Percentiles rank a stretch among this genome's conserved stretches.
Evolutionary conservation across 306 rosid genomes (phyloP).

Genomic region (Sesbania bispinosa): DNA sequence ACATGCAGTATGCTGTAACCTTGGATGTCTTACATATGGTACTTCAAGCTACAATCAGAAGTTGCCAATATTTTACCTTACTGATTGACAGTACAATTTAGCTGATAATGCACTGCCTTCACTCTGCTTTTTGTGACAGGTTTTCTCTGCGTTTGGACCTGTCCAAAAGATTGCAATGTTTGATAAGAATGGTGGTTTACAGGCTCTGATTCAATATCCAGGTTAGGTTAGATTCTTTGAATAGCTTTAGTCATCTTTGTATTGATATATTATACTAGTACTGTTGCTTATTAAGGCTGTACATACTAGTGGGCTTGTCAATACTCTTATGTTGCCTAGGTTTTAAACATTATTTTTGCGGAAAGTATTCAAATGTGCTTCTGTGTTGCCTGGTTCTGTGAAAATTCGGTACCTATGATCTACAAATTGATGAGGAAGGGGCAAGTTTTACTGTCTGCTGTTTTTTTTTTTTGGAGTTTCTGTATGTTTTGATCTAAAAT

Average conservation of each 20-base stretch:
- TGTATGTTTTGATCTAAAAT: too few species aligned
- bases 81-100: slow-evolving; percentile 8
- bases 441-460: not conserved
- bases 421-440: not conserved
- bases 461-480: not conserved
- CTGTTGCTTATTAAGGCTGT: not conserved
- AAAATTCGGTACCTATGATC: not conserved
- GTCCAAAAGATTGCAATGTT: slow-evolving; percentile 98
- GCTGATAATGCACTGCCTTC: slow-evolving; percentile 1
- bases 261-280: not conserved
- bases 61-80: not conserved
- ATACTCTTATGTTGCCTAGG: too few species aligned
- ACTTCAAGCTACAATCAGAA: slow-evolving; percentile 22
- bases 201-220: slow-evolving; percentile 92
- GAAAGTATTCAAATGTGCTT: not conserved
- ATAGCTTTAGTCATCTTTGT: not conserved
- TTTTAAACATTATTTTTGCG: not conserved
- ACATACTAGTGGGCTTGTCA: too few species aligned
- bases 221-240: slow-evolving; percentile 60
- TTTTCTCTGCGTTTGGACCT: slow-evolving; percentile 92
- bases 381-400: not conserved
- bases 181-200: slow-evolving; percentile 95
- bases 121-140: slow-evolving; percentile 34
- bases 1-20: slow-evolving; percentile 98
- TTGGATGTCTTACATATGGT: slow-evolving; percentile 96